Base-by-base conservation (phyloP, 129 eudicot genomes). In the Lonicera japonica region DNA sequence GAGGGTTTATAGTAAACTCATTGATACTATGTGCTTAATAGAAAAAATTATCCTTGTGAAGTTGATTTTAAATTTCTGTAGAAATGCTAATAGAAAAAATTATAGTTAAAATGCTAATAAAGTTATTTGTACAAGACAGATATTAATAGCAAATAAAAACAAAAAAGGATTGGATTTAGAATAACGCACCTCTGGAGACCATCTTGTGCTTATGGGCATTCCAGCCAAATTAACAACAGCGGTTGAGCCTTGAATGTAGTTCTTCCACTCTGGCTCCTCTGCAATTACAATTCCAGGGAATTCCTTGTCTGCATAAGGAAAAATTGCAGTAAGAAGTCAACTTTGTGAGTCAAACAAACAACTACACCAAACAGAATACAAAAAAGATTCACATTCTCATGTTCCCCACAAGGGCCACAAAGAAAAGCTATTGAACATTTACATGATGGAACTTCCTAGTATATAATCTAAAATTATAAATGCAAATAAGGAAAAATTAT, bases 161-260 rank as follows among this genome's bases (percentile, higher is more conserved):
- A n/a, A 29, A 29, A 29, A 29, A 29, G 36, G 2, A 29, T 29
- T 29, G 2, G 36, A 29, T 29, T 29, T 29, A 29, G 36, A 29
- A 29, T 29, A 63, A 66, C 63, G 43, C 61, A 92, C 98, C 95
- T 92, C 95, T 22, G 96, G 80, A 22, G 99, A 85, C 99, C 99
- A 94, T 89, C 99, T 94, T 56, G 95, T 88, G 65, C 96, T 94
- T 71, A 94, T 87, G 40, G 99, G 89, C 85, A 80, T 46, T 60
- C 99, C 99, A 61, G 99, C 99, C 70, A 94, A 63, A 75, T 94
- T 94, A 56, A 94, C 96, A 57, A 94, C 96, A 65, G 96, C 95
- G 39, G 80, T 85, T 66, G 99, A 94, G 70, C 92, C 89, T 72
- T 76, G 66, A 81, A 94, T 85, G 84, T 81, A 78, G 43, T 94